Evolutionary conservation across 2,329 filamentous ascomycete genomes (phyloP).

Genomic region (Paradendryphiella salina): DNA sequence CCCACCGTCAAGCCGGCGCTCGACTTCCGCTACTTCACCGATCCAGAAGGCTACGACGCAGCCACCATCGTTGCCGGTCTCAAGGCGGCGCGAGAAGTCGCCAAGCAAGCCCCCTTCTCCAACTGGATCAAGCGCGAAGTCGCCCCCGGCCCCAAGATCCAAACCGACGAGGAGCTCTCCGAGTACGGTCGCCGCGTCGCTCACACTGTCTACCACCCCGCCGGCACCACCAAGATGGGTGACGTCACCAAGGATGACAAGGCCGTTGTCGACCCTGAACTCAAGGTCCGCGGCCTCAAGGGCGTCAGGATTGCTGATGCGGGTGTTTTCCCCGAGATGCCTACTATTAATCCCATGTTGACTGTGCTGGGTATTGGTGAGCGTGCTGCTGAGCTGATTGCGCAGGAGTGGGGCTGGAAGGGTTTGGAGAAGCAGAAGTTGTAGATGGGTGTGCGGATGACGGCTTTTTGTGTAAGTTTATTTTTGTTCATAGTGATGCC

Average conservation of each 20-base stretch:
- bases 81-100: slow-evolving; percentile 75
- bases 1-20: slow-evolving; percentile 78
- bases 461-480: not conserved
- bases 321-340: slow-evolving; percentile 85
- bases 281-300: slow-evolving; percentile 73
- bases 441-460: slow-evolving; percentile 39
- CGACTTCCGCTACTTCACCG: slow-evolving; percentile 89
- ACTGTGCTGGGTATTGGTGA: slow-evolving; percentile 84
- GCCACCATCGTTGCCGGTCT: slow-evolving; percentile 78
- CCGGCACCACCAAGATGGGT: slow-evolving; percentile 90
- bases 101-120: slow-evolving; percentile 74
- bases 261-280: slow-evolving; percentile 77
- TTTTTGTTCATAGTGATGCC: not conserved
- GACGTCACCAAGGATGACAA: slow-evolving; percentile 67
- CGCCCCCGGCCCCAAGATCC: slow-evolving; percentile 72
- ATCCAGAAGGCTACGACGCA: slow-evolving; percentile 82
- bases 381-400: slow-evolving; percentile 81
- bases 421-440: slow-evolving; percentile 58
- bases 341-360: slow-evolving; percentile 86
- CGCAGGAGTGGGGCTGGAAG: slow-evolving; percentile 70
- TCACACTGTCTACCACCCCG: slow-evolving; percentile 89
- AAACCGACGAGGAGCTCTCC: slow-evolving; percentile 77
- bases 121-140: slow-evolving; percentile 82
- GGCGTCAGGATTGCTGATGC: slow-evolving; percentile 81
- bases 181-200: slow-evolving; percentile 80